These are phyloP conservation scores for Chaetomium tenue DNA, from an alignment of 495 filamentous ascomycete species.

Conservation along the genomic window DNA sequence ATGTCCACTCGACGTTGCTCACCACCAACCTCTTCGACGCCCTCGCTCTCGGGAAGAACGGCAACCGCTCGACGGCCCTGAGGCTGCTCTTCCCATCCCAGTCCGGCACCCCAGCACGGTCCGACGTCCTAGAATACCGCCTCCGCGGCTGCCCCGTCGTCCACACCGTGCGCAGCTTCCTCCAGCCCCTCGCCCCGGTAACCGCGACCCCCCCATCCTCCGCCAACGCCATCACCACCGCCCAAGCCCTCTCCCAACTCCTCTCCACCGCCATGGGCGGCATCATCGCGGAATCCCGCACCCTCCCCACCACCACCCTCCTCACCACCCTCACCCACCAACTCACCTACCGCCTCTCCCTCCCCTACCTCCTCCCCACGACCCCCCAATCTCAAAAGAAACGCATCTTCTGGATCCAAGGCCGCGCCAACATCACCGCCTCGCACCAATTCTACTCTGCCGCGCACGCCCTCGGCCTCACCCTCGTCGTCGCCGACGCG, in stretches of 20 bases:
- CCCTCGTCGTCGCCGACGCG: slow-evolving; percentile 37
- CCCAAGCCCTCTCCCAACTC: background rate
- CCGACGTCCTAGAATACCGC: slow-evolving; percentile 23
- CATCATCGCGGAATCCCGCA: slow-evolving; percentile 12
- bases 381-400: background rate
- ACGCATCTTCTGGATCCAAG: slow-evolving; percentile 30
- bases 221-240: background rate
- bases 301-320: slow-evolving; percentile 1
- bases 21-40: slow-evolving; percentile 8
- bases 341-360: slow-evolving; percentile 26
- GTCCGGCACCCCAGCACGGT: slow-evolving; percentile 15
- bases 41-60: background rate
- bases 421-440: slow-evolving; percentile 23
- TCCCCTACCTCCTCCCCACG: slow-evolving; percentile 24
- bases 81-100: slow-evolving; percentile 18
- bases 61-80: background rate
- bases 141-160: slow-evolving; percentile 16
- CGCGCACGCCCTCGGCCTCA: slow-evolving; percentile 34
- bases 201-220: slow-evolving; percentile 4
- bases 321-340: slow-evolving; percentile 5
- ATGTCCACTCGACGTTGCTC: slow-evolving; percentile 1
- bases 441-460: slow-evolving; percentile 28
- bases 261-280: slow-evolving; percentile 12
- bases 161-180: slow-evolving; percentile 16
- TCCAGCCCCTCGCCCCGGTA: slow-evolving; percentile 14